Evolutionary conservation across 345 rosid species (phyloP).

Genomic region (Linum trigynum): DNA sequence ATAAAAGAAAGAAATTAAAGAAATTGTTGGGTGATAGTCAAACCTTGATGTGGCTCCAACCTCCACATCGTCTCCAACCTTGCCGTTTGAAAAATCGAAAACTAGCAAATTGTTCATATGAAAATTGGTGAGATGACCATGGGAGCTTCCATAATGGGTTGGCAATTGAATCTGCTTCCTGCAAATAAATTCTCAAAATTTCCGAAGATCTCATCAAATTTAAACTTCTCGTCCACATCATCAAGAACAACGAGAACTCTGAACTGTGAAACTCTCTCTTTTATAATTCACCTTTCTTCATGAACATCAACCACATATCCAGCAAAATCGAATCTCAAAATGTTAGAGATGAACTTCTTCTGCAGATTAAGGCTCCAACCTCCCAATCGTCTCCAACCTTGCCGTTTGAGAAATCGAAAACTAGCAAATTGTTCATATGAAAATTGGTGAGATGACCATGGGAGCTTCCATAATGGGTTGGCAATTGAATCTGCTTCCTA

Average conservation of each 20-base stretch:
- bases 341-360: background rate
- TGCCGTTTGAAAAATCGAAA: background rate
- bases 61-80: background rate
- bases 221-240: background rate
- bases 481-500: background rate
- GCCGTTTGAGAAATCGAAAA: no score
- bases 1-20: no score
- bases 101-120: background rate
- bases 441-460: background rate
- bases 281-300: background rate
- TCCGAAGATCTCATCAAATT: background rate
- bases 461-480: no score
- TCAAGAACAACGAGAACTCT: background rate
- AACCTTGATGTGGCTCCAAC: background rate
- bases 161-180: background rate
- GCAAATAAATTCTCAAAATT: background rate
- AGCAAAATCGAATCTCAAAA: background rate
- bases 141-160: no score
- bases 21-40: background rate
- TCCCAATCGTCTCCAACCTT: no score
- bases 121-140: background rate
- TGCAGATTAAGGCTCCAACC: no score
- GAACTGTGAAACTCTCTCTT: background rate
- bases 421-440: no score
- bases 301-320: background rate